Evolutionary conservation across 805 yeast species (phyloP), one percentile per base, ranked within the genome.

Genomic region (Schwanniomyces yamadae): DNA sequence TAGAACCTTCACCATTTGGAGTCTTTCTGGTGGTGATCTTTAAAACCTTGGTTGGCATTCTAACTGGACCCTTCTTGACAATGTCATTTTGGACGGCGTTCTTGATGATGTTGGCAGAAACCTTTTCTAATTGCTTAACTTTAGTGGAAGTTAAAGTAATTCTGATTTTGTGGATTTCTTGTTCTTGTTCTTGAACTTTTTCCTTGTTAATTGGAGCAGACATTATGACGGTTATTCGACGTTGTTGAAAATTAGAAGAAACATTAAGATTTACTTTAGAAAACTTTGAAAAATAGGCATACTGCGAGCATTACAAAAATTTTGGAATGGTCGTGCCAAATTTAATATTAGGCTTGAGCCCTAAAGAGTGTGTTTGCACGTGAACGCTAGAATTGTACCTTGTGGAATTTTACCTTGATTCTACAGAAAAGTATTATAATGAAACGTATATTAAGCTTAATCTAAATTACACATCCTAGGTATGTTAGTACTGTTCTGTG

Each of bases 1-100:
- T 93, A 61, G 99, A 93, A 93, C 99, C 99, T 81, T 93, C 97
- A 93, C 99, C 99, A 75, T 95, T 95, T 67, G 99, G 99, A 69
- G 99, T 85, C 90, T 93, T 93, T 87, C 99, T 89, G 86, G 99
- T 93, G 77, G 95, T 80, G 78, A 93, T 80, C 77, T 85, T 88
- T 68, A 93, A 85, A 61, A 85, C 93, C 85, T 90, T 93, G 76
- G 99, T 93, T 80, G 99, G 99, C 78, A 93, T 76, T 86, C 99
- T 90, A 67, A 93, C 96, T 60, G 99, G 99, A 69, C 99, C 99
- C 81, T 89, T 91, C 84, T 88, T 89, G 71, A 75, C 78, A 66
- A 90, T 79, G 62, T 84, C 73, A 75, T 80, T 73, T 70, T 77
- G 78, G 71, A 76, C 77, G 71, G 98, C 96, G 66, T 87, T 89